phyloP scores from a whole-genome alignment of 1,139 yeast genomes.

The Kodamaea fungicola region DNA sequence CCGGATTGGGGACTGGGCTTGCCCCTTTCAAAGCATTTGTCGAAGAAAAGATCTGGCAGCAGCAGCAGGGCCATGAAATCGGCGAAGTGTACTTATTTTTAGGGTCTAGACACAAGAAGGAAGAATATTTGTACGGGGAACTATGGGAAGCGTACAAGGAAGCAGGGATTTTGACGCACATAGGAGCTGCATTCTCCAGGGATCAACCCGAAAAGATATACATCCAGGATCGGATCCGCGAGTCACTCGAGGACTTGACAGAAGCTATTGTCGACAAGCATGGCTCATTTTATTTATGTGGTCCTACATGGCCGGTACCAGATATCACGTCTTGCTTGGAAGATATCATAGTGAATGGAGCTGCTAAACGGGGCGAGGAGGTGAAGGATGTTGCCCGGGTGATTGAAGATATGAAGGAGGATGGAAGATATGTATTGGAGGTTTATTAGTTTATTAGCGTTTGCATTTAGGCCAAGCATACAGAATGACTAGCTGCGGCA shows the following conservation, averaged over 20 bases:
- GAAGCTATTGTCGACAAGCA: conserved; percentile 74
- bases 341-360: conserved; percentile 74
- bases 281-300: conserved; percentile 95
- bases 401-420: conserved; percentile 91
- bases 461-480: neutral
- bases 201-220: conserved; percentile 94
- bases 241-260: conserved; percentile 66
- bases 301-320: conserved; percentile 99
- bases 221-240: conserved; percentile 90
- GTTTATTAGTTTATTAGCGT: conserved; percentile 55
- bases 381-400: conserved; percentile 70
- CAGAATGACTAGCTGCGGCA: neutral
- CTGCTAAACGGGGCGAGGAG: conserved; percentile 59
- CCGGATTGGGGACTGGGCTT: conserved; percentile 96
- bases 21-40: conserved; percentile 98
- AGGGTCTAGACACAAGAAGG: conserved; percentile 95
- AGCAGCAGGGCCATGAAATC: conserved; percentile 80
- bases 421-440: conserved; percentile 88
- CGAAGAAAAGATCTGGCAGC: conserved; percentile 94
- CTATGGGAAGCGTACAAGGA: conserved; percentile 94
- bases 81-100: conserved; percentile 86
- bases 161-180: conserved; percentile 88
- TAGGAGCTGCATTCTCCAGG: conserved; percentile 98
- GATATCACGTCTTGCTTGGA: conserved; percentile 89
- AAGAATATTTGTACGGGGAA: conserved; percentile 95